phyloP scores from a whole-genome alignment of 306 rosid species.

The peach (Prunus persica) region Prunus_persica_NCBIv2 NC_034014.1:28713001-28713500 shows the following conservation, averaged over 20 bases:
- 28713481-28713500: constrained; percentile 16
- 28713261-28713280: constrained; percentile 38
- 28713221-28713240: constrained; percentile 45
- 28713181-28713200: constrained; percentile 37
- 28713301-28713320: constrained; percentile 18
- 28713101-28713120: constrained; percentile 12
- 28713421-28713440: constrained; percentile 7
- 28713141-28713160: not conserved
- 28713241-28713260: constrained; percentile 34
- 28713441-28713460: constrained; percentile 7
- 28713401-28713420: constrained; percentile 38
- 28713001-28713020: not conserved
- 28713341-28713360: constrained; percentile 33
- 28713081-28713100: not conserved
- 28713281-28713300: constrained; percentile 24
- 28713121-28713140: not conserved
- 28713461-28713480: constrained; percentile 21
- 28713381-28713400: constrained; percentile 72
- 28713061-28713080: not conserved
- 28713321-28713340: constrained; percentile 22
- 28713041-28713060: not conserved
- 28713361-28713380: constrained; percentile 81
- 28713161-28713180: constrained; percentile 4
- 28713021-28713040: constrained; percentile 1
- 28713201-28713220: constrained; percentile 37